Evolutionary conservation across 2,329 filamentous ascomycete genomes (phyloP), one percentile per base, ranked within the genome.

Genomic region (Penicillium sp.): DNA sequence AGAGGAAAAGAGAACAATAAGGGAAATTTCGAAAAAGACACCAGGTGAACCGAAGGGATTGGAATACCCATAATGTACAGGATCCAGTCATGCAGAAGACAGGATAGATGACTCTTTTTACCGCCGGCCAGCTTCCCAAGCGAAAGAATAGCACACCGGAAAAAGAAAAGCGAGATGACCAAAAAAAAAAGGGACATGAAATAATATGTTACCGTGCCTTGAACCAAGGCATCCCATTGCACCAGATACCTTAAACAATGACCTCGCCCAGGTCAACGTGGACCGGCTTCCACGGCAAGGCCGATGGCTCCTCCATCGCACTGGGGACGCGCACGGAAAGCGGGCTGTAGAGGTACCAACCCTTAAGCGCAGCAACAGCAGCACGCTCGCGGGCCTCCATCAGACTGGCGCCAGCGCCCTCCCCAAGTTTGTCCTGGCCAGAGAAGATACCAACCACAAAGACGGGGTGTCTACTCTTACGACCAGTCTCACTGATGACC

Each of bases 321-420:
- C 88, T 90, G 24, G 88, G 88, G 59, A 90, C 79, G 56, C 82
- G 81, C 48, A 85, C 82, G 61, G 84, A 77, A 64, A 83, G 70
- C 1, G 94, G 93, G 72, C 87, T 92, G 79, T 99, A 99, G 51
- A 99, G 80, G 75, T 99, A 99, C 94, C 94, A 99, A 6, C 88
- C 82, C 81, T 96, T 96, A 69, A 99, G 80, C 18, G 92, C 87
- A 61, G 89, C 87, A 68, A 95, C 92, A 37, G 90, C 86, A 20
- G 94, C 94, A 72, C 90, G 84, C 61, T 84, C 82, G 61, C 90
- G 85, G 32, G 89, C 93, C 67, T 91, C 84, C 63, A 91, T 82
- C 55, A 97, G 79, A 74, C 84, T 92, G 47, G 88, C 79, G 24
- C 89, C 94, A 20, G 87, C 82, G n/a, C 87, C 94, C 78, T 99